Percentiles rank a stretch among this genome's conserved stretches.
Conservation (phyloP, 2,329 filamentous ascomycete genomes). For the Penicillium sp. region DNA sequence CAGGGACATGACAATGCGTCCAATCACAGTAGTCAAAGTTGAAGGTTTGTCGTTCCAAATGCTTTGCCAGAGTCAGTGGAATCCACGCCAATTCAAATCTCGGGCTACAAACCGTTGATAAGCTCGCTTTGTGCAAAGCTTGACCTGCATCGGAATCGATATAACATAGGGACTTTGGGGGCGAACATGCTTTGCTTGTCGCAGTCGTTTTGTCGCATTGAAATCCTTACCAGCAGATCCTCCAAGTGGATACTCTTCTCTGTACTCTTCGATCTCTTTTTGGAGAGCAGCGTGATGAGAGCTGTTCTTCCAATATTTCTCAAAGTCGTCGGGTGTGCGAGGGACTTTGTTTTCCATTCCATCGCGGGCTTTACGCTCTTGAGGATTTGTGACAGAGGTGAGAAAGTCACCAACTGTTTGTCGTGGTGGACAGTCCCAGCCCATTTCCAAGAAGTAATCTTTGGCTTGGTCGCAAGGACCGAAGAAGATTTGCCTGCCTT, state of each 20-base stretch:
- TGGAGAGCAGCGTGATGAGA: constrained; percentile 29
- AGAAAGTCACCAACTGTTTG: constrained; percentile 70
- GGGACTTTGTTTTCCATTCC: constrained; percentile 65
- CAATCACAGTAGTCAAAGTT: not conserved
- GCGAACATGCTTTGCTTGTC: constrained; percentile 32
- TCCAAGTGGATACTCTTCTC: constrained; percentile 29
- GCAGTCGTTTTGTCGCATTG: constrained; percentile 23
- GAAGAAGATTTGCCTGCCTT: constrained; percentile 75
- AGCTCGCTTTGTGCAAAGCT: constrained; percentile 75
- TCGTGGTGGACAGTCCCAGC: constrained; percentile 65
- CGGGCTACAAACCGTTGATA: constrained; percentile 56
- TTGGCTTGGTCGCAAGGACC: constrained; percentile 62
- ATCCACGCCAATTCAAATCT: not conserved
- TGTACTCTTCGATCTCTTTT: constrained; percentile 34
- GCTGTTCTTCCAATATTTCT: constrained; percentile 42
- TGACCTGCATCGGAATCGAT: constrained; percentile 70
- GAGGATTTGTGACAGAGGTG: constrained; percentile 65
- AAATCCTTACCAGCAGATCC: constrained; percentile 24
- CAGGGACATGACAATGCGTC: not conserved
- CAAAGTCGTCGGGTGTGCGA: constrained; percentile 68
- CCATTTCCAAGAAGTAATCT: constrained; percentile 66
- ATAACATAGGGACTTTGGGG: constrained; percentile 67
- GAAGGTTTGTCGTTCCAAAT: not conserved
- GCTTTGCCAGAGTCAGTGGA: not conserved
- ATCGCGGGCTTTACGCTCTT: constrained; percentile 55